Percentiles rank a stretch among this genome's conserved stretches.
Conservation (phyloP, 495 filamentous ascomycete species). For the Hypomontagnella submonticulosa region DNA sequence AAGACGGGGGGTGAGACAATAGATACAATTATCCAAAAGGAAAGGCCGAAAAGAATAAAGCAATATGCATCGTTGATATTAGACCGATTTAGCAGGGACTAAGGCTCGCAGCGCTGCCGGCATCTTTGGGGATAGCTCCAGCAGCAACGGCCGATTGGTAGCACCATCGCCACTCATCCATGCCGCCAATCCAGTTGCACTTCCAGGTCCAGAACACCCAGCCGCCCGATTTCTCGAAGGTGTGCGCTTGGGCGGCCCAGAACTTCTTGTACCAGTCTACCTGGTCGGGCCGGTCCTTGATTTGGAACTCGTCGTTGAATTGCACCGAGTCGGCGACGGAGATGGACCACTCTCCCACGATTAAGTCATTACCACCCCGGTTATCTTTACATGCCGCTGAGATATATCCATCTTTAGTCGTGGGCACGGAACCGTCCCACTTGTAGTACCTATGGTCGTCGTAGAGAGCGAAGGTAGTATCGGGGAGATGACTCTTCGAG, state of each 20-base stretch:
- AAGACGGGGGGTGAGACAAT: too few relatives aligned
- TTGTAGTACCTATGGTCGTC: slow-evolving; percentile 64
- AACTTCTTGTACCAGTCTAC: slow-evolving; percentile 64
- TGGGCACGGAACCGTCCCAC: slow-evolving; percentile 57
- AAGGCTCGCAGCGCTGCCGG: slow-evolving; percentile 26
- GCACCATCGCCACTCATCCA: slow-evolving; percentile 69
- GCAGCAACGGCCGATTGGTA: slow-evolving; percentile 64
- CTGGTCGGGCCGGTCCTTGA: slow-evolving; percentile 53
- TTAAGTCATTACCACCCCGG: slow-evolving; percentile 55
- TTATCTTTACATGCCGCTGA: slow-evolving; percentile 62
- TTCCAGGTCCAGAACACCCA: slow-evolving; percentile 77
- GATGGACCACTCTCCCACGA: slow-evolving; percentile 70
- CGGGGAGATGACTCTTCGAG: slow-evolving; percentile 40
- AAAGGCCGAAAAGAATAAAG: neutral
- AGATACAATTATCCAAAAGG: neutral
- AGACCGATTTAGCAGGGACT: slow-evolving; percentile 36
- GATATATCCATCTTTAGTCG: slow-evolving; percentile 61
- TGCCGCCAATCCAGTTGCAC: slow-evolving; percentile 52
- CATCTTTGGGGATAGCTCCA: slow-evolving; percentile 60
- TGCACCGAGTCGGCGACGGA: slow-evolving; percentile 59
- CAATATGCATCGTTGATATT: neutral
- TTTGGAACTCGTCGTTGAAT: slow-evolving; percentile 55
- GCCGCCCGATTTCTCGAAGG: slow-evolving; percentile 67
- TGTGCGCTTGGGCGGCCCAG: slow-evolving; percentile 69
- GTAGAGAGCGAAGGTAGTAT: slow-evolving; percentile 42